Evolutionary conservation across 306 rosid species (phyloP).

Genomic region (Morella rubra): DNA sequence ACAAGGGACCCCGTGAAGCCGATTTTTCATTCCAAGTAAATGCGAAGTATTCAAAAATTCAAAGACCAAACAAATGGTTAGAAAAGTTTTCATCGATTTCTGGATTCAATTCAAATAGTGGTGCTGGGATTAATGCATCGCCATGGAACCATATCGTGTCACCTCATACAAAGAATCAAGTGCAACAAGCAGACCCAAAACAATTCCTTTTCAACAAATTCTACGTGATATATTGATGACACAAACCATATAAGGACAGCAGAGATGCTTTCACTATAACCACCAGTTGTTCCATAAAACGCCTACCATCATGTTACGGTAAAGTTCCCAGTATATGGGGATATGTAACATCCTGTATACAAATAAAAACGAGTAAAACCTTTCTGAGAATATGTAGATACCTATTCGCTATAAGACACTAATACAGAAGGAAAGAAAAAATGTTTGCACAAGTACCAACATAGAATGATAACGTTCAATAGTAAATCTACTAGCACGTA

Average conservation of each 20-base stretch:
- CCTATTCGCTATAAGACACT: neutral
- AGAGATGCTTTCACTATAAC: neutral
- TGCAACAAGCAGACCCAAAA: neutral
- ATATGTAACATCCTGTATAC: neutral
- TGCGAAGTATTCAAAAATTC: too few species aligned
- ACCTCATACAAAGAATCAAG: neutral
- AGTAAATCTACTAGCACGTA: constrained; percentile 29
- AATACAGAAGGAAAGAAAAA: neutral
- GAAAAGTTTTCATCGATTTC: too few species aligned
- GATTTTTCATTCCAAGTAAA: too few species aligned
- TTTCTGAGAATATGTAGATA: neutral
- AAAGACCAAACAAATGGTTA: too few species aligned
- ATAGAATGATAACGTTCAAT: constrained; percentile 27
- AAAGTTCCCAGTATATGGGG: neutral
- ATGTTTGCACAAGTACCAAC: constrained; percentile 31
- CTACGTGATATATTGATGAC: neutral
- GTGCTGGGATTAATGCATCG: neutral
- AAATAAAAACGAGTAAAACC: neutral
- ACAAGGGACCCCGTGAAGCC: too few species aligned
- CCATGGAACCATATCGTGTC: neutral
- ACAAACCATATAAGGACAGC: neutral
- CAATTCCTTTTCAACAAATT: neutral
- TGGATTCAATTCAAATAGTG: too few species aligned
- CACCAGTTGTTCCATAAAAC: neutral
- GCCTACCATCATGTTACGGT: neutral